Base-by-base conservation (phyloP, 169 alveolate species). In the Blepharisma undulans region DNA sequence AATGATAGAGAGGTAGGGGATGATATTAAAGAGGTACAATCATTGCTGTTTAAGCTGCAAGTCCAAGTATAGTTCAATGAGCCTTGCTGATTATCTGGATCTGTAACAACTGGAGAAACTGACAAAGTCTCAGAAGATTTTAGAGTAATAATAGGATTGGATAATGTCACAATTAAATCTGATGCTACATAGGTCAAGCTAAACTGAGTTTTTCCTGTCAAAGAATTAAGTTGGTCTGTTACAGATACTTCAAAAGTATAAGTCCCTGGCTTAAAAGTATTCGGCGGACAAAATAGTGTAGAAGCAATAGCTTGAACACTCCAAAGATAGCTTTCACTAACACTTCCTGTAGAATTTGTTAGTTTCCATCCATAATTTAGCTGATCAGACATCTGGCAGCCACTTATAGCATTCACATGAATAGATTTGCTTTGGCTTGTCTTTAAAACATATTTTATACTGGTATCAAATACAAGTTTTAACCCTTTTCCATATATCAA, bases 201-300 rank as follows among this genome's bases (percentile, higher is more conserved):
- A 59, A 82, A 82, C 8, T 34, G 78, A 14, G 78, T 82, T 21
- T 30, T 48, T 22, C 89, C 89, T 21, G 33, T 21, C 78, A 60
- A 32, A 30, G 61, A 0, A 21, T 60, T 82, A 8, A 33, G 16
- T 12, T 82, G 33, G 48, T 82, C 89, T 4, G 74, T 82, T 18
- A 82, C 77, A 22, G 29, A 32, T 3, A 60, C 89, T 30, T 82
- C 33, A 82, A 82, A 82, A 60, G 89, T 82, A 30, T 82, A 82
- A 60, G 60, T 21, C 33, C 89, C 89, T 36, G 89, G 89, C 7
- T 10, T 16, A 22, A 82, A 82, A 22, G 27, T 22, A 21, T 82
- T 82, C 0, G 74, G 22, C 18, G 89, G 89, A 48, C 33, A 21
- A 72, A 25, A 60, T 21, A 82, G 29, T 10, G 76, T 82, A 2